Percentiles rank a stretch among this genome's conserved stretches.
Evolutionary conservation across 495 filamentous ascomycete genomes (phyloP).

Genomic region (Pseudoneurospora amorphoporcata): DNA sequence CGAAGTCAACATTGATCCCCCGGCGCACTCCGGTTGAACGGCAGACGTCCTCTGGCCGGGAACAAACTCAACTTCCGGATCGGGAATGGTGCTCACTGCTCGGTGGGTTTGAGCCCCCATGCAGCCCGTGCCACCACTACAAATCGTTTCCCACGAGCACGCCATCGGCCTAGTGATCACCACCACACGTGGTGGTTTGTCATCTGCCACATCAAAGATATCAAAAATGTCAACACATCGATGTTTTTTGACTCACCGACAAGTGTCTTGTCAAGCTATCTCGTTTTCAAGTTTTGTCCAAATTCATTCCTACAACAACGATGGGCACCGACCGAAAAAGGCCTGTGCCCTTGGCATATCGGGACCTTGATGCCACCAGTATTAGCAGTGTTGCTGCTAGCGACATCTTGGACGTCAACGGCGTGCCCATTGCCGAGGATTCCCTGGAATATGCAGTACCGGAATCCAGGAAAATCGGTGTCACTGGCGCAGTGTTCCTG

Average conservation of each 20-base stretch:
- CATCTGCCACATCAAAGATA: background rate
- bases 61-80: background rate
- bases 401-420: conserved; percentile 4
- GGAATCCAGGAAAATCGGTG: conserved; percentile 39
- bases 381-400: conserved; percentile 6
- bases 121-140: background rate
- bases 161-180: conserved; percentile 5
- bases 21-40: background rate
- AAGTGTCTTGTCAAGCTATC: background rate
- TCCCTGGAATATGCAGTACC: conserved; percentile 16
- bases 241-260: background rate
- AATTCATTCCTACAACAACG: background rate
- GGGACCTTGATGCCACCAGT: background rate
- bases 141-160: conserved; percentile 6
- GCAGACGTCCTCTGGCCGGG: background rate
- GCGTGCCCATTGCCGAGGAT: background rate
- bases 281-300: background rate
- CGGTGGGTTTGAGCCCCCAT: background rate
- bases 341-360: background rate
- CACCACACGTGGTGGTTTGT: background rate
- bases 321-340: conserved; percentile 1
- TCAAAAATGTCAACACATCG: background rate
- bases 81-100: background rate
- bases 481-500: conserved; percentile 41
- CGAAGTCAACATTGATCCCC: background rate